phyloP scores from a whole-genome alignment of 2,329 filamentous ascomycete genomes.

The Colletotrichum simmondsii region DNA sequence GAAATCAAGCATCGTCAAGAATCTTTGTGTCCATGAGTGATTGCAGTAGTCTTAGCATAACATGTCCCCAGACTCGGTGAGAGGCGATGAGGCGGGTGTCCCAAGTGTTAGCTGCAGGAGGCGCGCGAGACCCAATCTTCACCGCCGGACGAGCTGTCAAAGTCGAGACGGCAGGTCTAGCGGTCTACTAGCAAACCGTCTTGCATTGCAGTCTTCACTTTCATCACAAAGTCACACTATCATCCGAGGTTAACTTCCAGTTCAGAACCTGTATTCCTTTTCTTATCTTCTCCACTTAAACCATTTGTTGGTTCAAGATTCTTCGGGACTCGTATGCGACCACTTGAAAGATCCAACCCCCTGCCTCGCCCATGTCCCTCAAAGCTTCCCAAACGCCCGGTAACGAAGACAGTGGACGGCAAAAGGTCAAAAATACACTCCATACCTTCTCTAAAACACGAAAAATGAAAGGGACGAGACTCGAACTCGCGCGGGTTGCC shows the following conservation, averaged over 20 bases:
- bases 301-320: no score
- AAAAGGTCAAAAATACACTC: background rate
- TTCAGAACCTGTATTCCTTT: background rate
- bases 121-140: background rate
- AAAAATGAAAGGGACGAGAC: background rate
- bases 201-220: background rate
- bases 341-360: background rate
- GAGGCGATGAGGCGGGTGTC: background rate
- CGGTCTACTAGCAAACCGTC: background rate
- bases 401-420: background rate
- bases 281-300: background rate
- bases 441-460: background rate
- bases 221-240: background rate
- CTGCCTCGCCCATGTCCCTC: no score
- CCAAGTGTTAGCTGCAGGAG: background rate
- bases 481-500: background rate
- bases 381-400: background rate
- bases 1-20: background rate
- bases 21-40: background rate
- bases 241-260: background rate
- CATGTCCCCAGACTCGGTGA: background rate
- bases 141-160: background rate
- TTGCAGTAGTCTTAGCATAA: background rate
- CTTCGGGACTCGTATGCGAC: background rate
- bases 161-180: constrained; percentile 9